Conservation (phyloP, 441 rosid genomes). For the Raphanus hybrid region DNA sequence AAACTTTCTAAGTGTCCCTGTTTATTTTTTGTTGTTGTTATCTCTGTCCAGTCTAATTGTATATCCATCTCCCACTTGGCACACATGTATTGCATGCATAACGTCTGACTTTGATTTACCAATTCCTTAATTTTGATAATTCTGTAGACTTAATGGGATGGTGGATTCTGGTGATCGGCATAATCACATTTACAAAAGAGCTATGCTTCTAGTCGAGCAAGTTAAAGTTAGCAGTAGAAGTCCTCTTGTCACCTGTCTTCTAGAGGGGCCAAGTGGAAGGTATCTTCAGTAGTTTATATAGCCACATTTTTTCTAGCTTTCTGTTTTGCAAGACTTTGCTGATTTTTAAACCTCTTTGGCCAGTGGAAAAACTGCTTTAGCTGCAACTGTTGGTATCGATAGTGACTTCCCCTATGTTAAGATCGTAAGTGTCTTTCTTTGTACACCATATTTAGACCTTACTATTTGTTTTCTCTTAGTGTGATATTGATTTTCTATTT, state of each 20-base stretch:
- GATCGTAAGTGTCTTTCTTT: constrained; percentile 63
- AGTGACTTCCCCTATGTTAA: constrained; percentile 98
- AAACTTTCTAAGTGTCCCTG: constrained; percentile 1
- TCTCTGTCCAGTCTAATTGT: not conserved
- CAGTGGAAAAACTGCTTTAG: constrained; percentile 98
- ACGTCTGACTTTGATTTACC: not conserved
- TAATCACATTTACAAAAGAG: constrained; percentile 84
- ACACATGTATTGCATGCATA: not conserved
- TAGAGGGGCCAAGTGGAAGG: constrained; percentile 86
- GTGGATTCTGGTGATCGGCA: constrained; percentile 83
- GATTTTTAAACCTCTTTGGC: constrained; percentile 33
- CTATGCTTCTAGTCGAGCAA: constrained; percentile 90
- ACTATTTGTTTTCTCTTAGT: constrained; percentile 24
- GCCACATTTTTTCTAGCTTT: not conserved
- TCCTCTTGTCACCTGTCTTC: constrained; percentile 92
- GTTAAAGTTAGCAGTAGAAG: constrained; percentile 97
- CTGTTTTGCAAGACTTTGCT: constrained; percentile 24
- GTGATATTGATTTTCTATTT: constrained; percentile 20
- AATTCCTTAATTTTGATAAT: constrained; percentile 5
- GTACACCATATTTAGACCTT: not conserved
- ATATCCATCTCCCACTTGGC: not conserved
- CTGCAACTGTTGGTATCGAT: constrained; percentile 92
- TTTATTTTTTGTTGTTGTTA: not conserved
- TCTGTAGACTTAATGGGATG: constrained; percentile 81
- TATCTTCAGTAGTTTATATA: constrained; percentile 30